Percentiles rank a stretch among this genome's conserved stretches.
Conservation (phyloP, 2,329 filamentous ascomycete genomes). For the Alternaria consortialis region DNA sequence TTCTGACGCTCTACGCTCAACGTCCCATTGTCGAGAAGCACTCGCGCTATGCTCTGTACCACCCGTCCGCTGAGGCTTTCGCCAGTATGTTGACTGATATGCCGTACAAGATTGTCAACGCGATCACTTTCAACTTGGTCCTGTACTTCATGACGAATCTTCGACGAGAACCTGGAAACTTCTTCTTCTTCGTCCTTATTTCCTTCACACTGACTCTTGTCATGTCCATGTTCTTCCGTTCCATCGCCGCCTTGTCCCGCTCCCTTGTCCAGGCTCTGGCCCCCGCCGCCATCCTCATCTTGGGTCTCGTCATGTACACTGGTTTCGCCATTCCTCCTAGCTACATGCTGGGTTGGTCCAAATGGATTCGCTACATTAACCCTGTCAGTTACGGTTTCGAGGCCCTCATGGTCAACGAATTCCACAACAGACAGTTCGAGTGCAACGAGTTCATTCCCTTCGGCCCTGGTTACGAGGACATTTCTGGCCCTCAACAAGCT, state of each 20-base stretch:
- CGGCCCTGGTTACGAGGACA: slow-evolving; percentile 50
- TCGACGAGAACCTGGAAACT: slow-evolving; percentile 74
- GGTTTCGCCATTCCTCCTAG: slow-evolving; percentile 67
- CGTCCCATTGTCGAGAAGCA: slow-evolving; percentile 94
- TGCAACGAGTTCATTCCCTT: slow-evolving; percentile 58
- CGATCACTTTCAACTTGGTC: slow-evolving; percentile 78
- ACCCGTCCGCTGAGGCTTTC: slow-evolving; percentile 87
- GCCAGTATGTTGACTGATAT: slow-evolving; percentile 87
- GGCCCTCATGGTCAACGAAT: slow-evolving; percentile 84
- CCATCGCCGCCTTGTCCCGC: slow-evolving; percentile 78
- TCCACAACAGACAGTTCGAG: slow-evolving; percentile 68
- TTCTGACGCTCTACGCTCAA: slow-evolving; percentile 86
- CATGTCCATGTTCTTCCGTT: slow-evolving; percentile 89
- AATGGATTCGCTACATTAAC: slow-evolving; percentile 84
- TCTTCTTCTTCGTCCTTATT: slow-evolving; percentile 87
- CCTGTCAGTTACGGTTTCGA: slow-evolving; percentile 85
- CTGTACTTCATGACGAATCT: slow-evolving; percentile 91
- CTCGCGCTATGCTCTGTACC: slow-evolving; percentile 83
- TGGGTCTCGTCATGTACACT: slow-evolving; percentile 72
- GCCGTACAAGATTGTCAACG: slow-evolving; percentile 81
- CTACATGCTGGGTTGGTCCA: slow-evolving; percentile 81
- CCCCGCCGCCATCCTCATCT: slow-evolving; percentile 66
- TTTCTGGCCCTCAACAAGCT: slow-evolving; percentile 43
- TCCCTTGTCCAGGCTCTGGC: slow-evolving; percentile 68
- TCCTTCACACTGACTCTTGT: slow-evolving; percentile 75